These are phyloP conservation scores for Wickerhamomyces silvicola DNA, from an alignment of 805 yeast genomes.

Conservation along the genomic window DNA sequence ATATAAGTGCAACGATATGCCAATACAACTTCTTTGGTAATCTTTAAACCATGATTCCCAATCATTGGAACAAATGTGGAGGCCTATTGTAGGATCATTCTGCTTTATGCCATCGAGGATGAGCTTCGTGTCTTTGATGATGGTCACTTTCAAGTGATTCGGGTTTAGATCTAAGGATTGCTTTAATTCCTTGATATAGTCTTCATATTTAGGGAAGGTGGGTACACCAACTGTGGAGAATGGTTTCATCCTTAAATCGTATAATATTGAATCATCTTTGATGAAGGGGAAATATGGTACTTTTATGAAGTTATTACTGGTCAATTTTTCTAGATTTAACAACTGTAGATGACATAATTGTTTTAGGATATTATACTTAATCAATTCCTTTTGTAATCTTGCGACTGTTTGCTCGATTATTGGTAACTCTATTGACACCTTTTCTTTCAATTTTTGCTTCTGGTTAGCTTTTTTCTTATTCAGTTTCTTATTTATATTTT, in stretches of 20 bases:
- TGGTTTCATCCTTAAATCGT: conserved; percentile 65
- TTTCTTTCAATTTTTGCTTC: conserved; percentile 33
- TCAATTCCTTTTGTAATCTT: conserved; percentile 20
- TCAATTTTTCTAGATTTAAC: conserved; percentile 25
- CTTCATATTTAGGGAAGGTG: conserved; percentile 36
- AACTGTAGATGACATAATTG: conserved; percentile 28
- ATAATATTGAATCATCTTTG: conserved; percentile 28
- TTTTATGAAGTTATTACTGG: conserved; percentile 20
- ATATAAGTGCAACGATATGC: conserved; percentile 14
- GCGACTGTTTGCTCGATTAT: conserved; percentile 22
- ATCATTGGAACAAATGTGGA: conserved; percentile 22
- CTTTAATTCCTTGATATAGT: conserved; percentile 19
- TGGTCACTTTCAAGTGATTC: conserved; percentile 4
- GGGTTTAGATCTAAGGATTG: conserved; percentile 8
- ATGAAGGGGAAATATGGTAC: conserved; percentile 22
- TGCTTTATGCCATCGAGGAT: conserved; percentile 15
- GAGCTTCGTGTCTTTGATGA: conserved; percentile 6
- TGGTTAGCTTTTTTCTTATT: conserved; percentile 49
- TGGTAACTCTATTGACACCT: conserved; percentile 36
- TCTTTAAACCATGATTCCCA: conserved; percentile 26
- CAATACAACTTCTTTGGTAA: conserved; percentile 25
- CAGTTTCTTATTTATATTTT: conserved; percentile 30
- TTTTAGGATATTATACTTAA: conserved; percentile 21
- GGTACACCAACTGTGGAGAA: conserved; percentile 80
- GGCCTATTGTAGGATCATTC: conserved; percentile 18